These are phyloP conservation scores for Mayamaea pseudoterrestris DNA, from an alignment of 108 stramenopile genomes.

Conservation along the genomic window DNA sequence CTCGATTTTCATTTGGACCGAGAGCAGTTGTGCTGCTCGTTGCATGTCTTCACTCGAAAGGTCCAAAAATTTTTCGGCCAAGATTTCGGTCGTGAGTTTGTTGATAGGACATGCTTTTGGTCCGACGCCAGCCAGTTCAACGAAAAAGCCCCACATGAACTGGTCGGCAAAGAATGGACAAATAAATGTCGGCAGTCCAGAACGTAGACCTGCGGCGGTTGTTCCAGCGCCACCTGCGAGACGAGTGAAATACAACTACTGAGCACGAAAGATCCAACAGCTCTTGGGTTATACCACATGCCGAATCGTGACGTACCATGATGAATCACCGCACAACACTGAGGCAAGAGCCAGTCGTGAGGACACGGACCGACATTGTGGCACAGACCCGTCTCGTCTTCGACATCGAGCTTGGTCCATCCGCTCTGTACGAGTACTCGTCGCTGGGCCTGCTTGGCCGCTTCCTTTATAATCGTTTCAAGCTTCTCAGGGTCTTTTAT, in stretches of 20 bases:
- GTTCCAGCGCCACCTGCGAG: conserved; percentile 86
- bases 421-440: conserved; percentile 53
- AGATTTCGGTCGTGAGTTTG: conserved; percentile 29
- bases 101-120: conserved; percentile 44
- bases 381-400: conserved; percentile 10
- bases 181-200: conserved; percentile 56
- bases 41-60: conserved; percentile 21
- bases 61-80: conserved; percentile 30
- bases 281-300: conserved; percentile 4
- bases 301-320: no score
- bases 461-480: conserved; percentile 33
- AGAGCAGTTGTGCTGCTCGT: conserved; percentile 19
- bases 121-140: conserved; percentile 45
- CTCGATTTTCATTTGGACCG: conserved; percentile 34
- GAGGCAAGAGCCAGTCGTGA: conserved; percentile 69
- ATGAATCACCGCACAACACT: conserved; percentile 60
- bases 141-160: conserved; percentile 67
- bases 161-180: conserved; percentile 79
- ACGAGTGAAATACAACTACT: conserved; percentile 1
- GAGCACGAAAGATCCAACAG: not conserved
- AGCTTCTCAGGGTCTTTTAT: conserved; percentile 38
- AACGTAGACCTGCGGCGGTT: conserved; percentile 54
- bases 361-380: conserved; percentile 52
- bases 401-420: conserved; percentile 61
- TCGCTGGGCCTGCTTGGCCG: conserved; percentile 22